Evolutionary conservation across 805 yeast species (phyloP), one percentile per base, ranked within the genome.

Genomic region (Nakazawaea sp.): DNA sequence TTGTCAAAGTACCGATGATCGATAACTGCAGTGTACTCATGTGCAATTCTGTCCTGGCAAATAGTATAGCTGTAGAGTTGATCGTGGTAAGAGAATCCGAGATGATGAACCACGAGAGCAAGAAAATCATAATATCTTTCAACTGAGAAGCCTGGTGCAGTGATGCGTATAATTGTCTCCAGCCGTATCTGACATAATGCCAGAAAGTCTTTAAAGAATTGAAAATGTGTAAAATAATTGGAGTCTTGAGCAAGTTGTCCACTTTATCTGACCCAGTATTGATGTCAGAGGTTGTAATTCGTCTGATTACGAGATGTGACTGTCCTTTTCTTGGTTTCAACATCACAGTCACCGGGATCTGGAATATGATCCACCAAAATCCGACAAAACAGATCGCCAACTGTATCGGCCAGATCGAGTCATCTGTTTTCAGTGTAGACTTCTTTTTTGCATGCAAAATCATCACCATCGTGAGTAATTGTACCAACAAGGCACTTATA

Each of bases 71-170:
- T 0, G 92, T 79, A 1, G 88, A 78, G 52, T 82, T 83, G 39
- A 83, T 82, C 0, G 92, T 84, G 1, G 89, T 81, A 9, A 81
- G 60, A 1, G 87, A 78, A 50, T 84, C 94, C 16, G 85, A 75
- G 2, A 83, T 63, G 30, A 84, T 68, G 46, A 83, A 83, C 94
- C 94, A 83, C 1, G 85, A 88, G 0, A 73, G 33, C 8, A 83
- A 57, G 45, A 79, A 83, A 10, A 73, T 67, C n/a, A 73, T 62
- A 15, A 84, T 83, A 47, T 83, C 90, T 44, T 64, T 68, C 48
- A 83, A 57, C 34, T 71, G 57, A 2, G 73, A 63, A 1, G 82
- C 86, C 45, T 75, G 79, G 30, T 62, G 66, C n/a, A 78, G 57
- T 0, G 90, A 74, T 17, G 61, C 55, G 32, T 54, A 61, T 20